Evolutionary conservation across 495 filamentous ascomycete genomes (phyloP).

Genomic region (Echria macrotheca): DNA sequence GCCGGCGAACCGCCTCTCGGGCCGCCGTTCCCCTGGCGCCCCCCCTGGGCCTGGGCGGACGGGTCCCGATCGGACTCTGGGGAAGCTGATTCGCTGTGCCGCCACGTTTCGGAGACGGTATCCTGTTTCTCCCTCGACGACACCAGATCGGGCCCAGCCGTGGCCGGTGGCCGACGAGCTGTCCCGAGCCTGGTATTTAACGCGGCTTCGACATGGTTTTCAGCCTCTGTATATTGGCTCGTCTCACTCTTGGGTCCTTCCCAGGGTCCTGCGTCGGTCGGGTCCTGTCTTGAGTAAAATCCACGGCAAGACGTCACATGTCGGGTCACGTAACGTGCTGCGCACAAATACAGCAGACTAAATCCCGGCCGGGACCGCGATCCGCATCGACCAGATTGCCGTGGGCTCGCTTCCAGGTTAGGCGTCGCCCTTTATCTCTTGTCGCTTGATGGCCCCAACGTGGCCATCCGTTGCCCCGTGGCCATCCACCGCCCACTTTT

Average conservation of each 20-base stretch:
- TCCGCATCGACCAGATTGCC: not conserved
- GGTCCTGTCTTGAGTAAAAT: not conserved
- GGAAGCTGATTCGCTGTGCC: constrained; percentile 1
- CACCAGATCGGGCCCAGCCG: no score
- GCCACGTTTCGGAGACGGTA: not conserved
- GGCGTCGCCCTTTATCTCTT: not conserved
- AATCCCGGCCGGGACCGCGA: not conserved
- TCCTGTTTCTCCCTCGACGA: not conserved
- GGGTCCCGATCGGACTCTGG: not conserved
- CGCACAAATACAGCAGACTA: no score
- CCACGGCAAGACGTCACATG: not conserved
- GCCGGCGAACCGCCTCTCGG: constrained; percentile 30
- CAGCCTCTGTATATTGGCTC: constrained; percentile 19
- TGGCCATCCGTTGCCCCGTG: not conserved
- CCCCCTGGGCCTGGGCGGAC: not conserved
- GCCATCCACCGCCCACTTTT: not conserved
- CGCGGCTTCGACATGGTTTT: constrained; percentile 4
- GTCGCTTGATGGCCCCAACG: not conserved
- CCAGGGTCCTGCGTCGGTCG: constrained; percentile 9
- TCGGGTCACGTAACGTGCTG: not conserved
- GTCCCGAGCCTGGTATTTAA: constrained; percentile 4
- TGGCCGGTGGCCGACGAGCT: not conserved
- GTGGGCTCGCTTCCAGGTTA: not conserved
- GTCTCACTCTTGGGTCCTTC: constrained; percentile 10
- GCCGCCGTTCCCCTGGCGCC: constrained; percentile 25